phyloP scores from a whole-genome alignment of 2,329 filamentous ascomycete genomes.

The Fusarium drepaniforme region DNA sequence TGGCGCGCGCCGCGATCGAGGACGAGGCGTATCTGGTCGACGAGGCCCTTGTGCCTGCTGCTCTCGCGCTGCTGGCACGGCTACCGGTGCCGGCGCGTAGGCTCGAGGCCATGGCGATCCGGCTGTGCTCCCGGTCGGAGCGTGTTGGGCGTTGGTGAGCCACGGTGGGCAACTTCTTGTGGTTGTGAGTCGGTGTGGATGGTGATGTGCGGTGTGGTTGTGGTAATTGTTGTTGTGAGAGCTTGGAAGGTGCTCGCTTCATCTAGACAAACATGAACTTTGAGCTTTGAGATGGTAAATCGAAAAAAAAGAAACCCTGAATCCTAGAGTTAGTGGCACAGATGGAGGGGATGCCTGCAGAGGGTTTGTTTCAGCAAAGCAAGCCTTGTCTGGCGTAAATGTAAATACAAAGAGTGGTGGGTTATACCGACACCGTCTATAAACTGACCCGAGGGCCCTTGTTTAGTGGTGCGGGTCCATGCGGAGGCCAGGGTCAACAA shows the following conservation, averaged over 20 bases:
- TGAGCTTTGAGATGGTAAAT: neutral
- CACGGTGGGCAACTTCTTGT: conserved; percentile 45
- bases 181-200: conserved; percentile 14
- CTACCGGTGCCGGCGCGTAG: conserved; percentile 41
- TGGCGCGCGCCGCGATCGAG: conserved; percentile 29
- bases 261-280: neutral
- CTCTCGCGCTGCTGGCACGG: conserved; percentile 43
- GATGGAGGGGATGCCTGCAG: conserved; percentile 43
- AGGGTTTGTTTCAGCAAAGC: conserved; percentile 8
- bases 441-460: conserved; percentile 5
- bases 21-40: conserved; percentile 41
- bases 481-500: conserved; percentile 33
- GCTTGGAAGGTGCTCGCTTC: conserved; percentile 10
- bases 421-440: neutral
- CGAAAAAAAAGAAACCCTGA: conserved; percentile 13
- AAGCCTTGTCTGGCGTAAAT: conserved; percentile 11
- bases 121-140: conserved; percentile 53
- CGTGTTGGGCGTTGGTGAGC: conserved; percentile 52
- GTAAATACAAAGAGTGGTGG: conserved; percentile 32
- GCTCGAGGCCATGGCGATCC: conserved; percentile 50
- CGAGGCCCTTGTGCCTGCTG: conserved; percentile 38
- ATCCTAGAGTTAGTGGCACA: conserved; percentile 16
- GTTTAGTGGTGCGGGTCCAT: conserved; percentile 19
- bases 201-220: neutral
- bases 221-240: neutral